Base-by-base conservation (phyloP, 495 filamentous ascomycete genomes). In the Podospora australis region DNA sequence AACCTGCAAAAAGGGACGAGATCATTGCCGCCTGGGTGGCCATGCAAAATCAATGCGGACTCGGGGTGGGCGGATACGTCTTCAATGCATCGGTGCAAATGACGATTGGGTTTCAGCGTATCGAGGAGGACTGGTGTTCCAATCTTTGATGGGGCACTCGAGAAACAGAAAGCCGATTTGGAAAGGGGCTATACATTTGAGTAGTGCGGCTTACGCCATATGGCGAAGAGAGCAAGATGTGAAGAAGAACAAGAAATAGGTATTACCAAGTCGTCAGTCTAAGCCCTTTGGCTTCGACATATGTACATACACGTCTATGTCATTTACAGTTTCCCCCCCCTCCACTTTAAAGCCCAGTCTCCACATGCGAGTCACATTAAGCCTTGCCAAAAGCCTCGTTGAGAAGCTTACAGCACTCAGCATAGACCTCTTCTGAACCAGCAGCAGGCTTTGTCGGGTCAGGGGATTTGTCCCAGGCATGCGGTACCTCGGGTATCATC, bases 401-500 rank as follows among this genome's bases (percentile, higher is more conserved):
- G 23, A 73, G 51, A 40, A 35, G 43, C 39, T 46, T 39, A 41
- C 62, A 67, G 43, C 70, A 73, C 48, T 72, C 69, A 2, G 38
- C 34, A 21, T 73, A 73, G 28, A 72, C 17, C 24, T 58, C 57
- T 52, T 71, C 68, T 13, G 61, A 60, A n/a, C 59, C 54, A 14
- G 47, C 41, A 39, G 68, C 73, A 53, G 68, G 78, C n/a, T 78
- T 75, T 51, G 85, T 72, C 8, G 87, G 88, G 63, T 88, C 88
- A 34, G 90, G 81, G 20, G 76, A 78, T 68, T 95, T 95, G 56
- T 96, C 90, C 85, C 88, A 96, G 0, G 74, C 90, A 65, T 96
- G 90, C 21, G 71, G 70, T 23, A 81, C 86, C 16, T 75, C 83
- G n/a, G 78, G 73, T 20, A 95, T 78, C 70, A 87, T 80, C 56